Evolutionary conservation across 2,329 filamentous ascomycete species (phyloP), one percentile per base, ranked within the genome.

Genomic region (Macrophomina tecta): DNA sequence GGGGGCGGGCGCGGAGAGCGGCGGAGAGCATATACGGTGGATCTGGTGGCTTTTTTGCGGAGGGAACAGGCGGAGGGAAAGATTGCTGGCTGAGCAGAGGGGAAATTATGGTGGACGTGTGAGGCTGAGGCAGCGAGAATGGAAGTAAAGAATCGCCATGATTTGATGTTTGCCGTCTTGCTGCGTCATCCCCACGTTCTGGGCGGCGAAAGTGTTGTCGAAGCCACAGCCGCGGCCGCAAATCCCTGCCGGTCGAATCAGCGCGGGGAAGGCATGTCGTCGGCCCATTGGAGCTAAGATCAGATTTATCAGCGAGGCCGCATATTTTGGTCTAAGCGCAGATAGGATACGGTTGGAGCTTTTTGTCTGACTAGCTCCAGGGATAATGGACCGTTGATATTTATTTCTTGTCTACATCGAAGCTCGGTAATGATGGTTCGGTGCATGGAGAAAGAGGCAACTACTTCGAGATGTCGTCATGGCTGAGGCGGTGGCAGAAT

Each of bases 11-110:
- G 66, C 48, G 66, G 62, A 69, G 55, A 12, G 64, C 56, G 45
- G 65, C 67, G 51, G 67, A 64, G 67, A 69, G 69, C 69, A 70
- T 70, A 68, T 66, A 69, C 69, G 58, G 64, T 42, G 52, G 45
- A 38, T 7, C 1, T 12, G 30, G 67, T 30, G 32, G 32, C 12
- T 5, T 5, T 23, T 23, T 23, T 23, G 23, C 23, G 34, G 18
- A 18, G 42, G 34, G 6, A 16, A 42, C 18, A 5, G 40, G 45
- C 38, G 32, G 58, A 28, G 16, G n/a, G 30, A 3, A 40, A 40
- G 30, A 23, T 16, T 8, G 9, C 14, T 36, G 58, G 5, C 9
- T 32, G 9, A 14, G 14, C 16, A 8, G 42, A 11, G 23, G 16
- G 4, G 5, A 40, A 6, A 48, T 49, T 36, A 62, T 16, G 45